These are phyloP conservation scores for Scenedesmus sp. DNA, from an alignment of 163 green algal genomes.

Conservation along the genomic window DNA sequence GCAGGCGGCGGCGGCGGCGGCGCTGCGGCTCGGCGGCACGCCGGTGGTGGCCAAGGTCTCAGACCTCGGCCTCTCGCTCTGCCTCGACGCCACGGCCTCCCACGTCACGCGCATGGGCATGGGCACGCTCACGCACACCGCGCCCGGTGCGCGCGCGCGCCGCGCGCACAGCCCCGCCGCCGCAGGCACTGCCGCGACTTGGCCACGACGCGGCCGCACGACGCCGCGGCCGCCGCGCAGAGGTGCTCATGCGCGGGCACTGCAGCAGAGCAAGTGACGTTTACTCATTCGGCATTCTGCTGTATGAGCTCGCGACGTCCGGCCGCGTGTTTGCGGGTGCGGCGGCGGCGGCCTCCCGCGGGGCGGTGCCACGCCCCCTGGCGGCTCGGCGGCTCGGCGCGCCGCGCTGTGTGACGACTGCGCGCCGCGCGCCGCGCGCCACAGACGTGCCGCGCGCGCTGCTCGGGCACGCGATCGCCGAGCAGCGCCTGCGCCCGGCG, in stretches of 20 bases:
- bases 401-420: too few relatives aligned
- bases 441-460: background rate
- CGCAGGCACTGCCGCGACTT: too few relatives aligned
- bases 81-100: slow-evolving; percentile 50
- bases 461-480: background rate
- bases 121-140: slow-evolving; percentile 71
- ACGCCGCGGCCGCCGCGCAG: background rate
- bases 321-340: slow-evolving; percentile 16
- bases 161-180: too few relatives aligned
- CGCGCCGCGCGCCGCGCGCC: too few relatives aligned
- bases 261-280: slow-evolving; percentile 60
- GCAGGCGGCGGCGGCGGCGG: background rate
- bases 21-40: background rate
- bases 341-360: too few relatives aligned
- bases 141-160: slow-evolving; percentile 21
- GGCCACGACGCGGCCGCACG: too few relatives aligned
- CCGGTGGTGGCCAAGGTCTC: slow-evolving; percentile 52
- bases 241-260: slow-evolving; percentile 59
- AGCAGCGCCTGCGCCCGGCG: background rate
- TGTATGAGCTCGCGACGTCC: slow-evolving; percentile 66
- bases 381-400: too few relatives aligned
- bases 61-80: slow-evolving; percentile 65
- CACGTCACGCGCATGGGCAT: slow-evolving; percentile 49
- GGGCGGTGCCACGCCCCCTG: too few relatives aligned
- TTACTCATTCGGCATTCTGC: slow-evolving; percentile 68